A percentile compares a stretch with the other conserved stretches of the same genome.
Evolutionary conservation across 2,329 filamentous ascomycete species (phyloP).

Genomic region (Huntiella savannae): DNA sequence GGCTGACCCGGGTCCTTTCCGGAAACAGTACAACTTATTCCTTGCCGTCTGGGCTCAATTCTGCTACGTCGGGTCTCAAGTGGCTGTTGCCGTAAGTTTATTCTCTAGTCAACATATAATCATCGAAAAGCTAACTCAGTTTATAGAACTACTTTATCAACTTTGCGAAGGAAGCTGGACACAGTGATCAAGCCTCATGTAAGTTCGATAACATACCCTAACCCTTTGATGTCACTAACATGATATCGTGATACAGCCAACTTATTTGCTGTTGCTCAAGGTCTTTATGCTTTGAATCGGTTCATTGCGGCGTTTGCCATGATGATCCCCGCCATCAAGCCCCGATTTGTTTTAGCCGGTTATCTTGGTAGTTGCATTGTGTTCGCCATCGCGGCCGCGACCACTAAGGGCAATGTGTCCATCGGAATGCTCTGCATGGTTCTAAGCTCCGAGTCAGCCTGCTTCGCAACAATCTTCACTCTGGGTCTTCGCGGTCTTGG

Average conservation of each 20-base stretch:
- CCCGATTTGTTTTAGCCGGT: conserved; percentile 32
- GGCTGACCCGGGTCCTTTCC: conserved; percentile 29
- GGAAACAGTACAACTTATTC: conserved; percentile 41
- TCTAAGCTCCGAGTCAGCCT: conserved; percentile 37
- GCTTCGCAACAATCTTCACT: conserved; percentile 41
- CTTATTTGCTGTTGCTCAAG: conserved; percentile 39
- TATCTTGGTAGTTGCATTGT: conserved; percentile 34
- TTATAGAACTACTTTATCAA: conserved; percentile 32
- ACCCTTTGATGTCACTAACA: not conserved
- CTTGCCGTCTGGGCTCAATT: conserved; percentile 41
- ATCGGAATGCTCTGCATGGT: conserved; percentile 36
- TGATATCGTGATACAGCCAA: conserved; percentile 18
- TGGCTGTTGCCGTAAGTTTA: conserved; percentile 23
- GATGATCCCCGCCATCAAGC: conserved; percentile 30
- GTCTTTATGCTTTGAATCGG: conserved; percentile 38
- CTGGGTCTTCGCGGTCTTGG: conserved; percentile 40
- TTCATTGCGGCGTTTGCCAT: conserved; percentile 37
- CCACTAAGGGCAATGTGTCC: conserved; percentile 29
- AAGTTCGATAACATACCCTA: conserved; percentile 2
- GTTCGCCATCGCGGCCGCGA: conserved; percentile 34
- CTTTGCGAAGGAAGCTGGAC: conserved; percentile 20
- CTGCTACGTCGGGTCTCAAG: conserved; percentile 42
- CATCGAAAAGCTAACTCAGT: not conserved
- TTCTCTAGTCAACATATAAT: not conserved
- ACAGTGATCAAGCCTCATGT: conserved; percentile 12